phyloP scores from a whole-genome alignment of 2,329 filamentous ascomycete genomes.

The Aspergillus sp. region DNA sequence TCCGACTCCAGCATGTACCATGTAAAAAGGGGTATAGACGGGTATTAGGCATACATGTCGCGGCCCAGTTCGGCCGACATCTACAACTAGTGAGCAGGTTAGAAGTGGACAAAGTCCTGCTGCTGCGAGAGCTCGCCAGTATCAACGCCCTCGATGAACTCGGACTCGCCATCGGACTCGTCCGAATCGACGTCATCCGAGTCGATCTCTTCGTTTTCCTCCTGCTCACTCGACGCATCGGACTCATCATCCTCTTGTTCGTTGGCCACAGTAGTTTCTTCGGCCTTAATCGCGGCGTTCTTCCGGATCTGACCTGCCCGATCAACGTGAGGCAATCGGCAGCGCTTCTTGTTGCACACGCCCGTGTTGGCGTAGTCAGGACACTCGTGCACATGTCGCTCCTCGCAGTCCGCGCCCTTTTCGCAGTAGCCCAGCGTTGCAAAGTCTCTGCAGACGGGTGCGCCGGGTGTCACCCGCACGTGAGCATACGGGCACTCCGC shows the following conservation, averaged over 20 bases:
- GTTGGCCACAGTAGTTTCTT: slow-evolving; percentile 36
- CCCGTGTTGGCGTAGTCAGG: slow-evolving; percentile 92
- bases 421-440: slow-evolving; percentile 83
- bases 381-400: slow-evolving; percentile 87
- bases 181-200: slow-evolving; percentile 70
- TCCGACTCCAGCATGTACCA: too few relatives aligned
- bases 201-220: slow-evolving; percentile 54
- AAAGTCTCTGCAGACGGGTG: slow-evolving; percentile 76
- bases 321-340: slow-evolving; percentile 79
- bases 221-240: slow-evolving; percentile 73
- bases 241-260: slow-evolving; percentile 48
- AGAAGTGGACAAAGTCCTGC: slow-evolving; percentile 47
- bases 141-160: slow-evolving; percentile 29
- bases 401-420: slow-evolving; percentile 65
- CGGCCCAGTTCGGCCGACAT: not conserved
- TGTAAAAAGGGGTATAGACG: too few relatives aligned
- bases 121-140: slow-evolving; percentile 45
- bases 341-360: slow-evolving; percentile 69
- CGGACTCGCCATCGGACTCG: slow-evolving; percentile 32
- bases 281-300: slow-evolving; percentile 37
- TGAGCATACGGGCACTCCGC: slow-evolving; percentile 80
- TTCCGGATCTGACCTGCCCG: slow-evolving; percentile 70
- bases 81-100: slow-evolving; percentile 1
- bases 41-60: not conserved
- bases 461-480: slow-evolving; percentile 64